Evolutionary conservation across 352 stramenopile genomes (phyloP).

Genomic region (Thalassiosira mediterranea): DNA sequence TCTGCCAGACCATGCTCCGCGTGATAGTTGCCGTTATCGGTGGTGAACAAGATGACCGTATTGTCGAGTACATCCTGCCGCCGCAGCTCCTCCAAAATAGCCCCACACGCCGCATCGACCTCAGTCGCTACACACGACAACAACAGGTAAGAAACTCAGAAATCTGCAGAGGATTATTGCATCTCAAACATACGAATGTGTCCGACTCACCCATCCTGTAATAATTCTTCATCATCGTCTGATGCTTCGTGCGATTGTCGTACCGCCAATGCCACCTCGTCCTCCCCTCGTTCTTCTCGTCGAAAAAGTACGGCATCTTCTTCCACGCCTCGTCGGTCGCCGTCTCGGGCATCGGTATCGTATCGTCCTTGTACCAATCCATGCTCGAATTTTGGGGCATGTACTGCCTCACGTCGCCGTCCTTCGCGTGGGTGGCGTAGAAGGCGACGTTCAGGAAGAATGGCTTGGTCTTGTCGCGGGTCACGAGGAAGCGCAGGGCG

Average conservation of each 20-base stretch:
- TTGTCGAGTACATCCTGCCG: conserved; percentile 62
- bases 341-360: conserved; percentile 53
- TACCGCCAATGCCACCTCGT: conserved; percentile 49
- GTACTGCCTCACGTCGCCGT: conserved; percentile 53
- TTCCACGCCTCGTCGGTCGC: conserved; percentile 42
- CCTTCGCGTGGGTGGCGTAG: conserved; percentile 68
- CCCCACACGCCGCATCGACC: conserved; percentile 57
- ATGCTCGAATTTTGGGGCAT: conserved; percentile 56
- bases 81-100: conserved; percentile 71
- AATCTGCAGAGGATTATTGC: no score
- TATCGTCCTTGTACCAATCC: conserved; percentile 60
- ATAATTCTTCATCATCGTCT: conserved; percentile 76
- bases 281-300: conserved; percentile 52
- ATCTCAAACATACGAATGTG: no score
- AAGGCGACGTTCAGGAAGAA: conserved; percentile 76
- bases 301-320: conserved; percentile 59
- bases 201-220: conserved; percentile 67
- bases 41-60: conserved; percentile 82
- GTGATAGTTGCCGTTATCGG: conserved; percentile 75
- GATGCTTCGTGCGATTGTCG: conserved; percentile 57
- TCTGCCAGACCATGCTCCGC: conserved; percentile 59
- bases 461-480: conserved; percentile 53
- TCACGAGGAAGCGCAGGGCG: conserved; percentile 55
- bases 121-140: no score
- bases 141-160: no score